These are phyloP conservation scores for Hypoxylon sp. DNA, from an alignment of 2,329 filamentous ascomycete species.

Conservation along the genomic window DNA sequence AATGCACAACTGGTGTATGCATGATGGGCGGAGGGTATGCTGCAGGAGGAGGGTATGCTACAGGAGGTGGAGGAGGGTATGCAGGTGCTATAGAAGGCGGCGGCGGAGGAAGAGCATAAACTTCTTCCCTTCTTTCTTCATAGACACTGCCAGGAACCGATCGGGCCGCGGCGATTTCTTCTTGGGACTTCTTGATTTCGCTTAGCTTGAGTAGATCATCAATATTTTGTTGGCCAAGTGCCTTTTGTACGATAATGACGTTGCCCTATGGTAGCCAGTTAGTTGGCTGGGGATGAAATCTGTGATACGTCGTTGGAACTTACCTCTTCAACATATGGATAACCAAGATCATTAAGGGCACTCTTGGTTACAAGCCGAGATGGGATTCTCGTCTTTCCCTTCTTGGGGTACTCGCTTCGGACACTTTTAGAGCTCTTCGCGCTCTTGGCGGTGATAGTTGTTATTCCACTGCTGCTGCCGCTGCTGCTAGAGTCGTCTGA, in stretches of 20 bases:
- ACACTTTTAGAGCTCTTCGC: conserved; percentile 40
- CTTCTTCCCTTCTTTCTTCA: conserved; percentile 59
- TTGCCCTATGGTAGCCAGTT: conserved; percentile 66
- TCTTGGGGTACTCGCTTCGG: conserved; percentile 76
- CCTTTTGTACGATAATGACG: conserved; percentile 82
- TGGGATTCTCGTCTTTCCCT: conserved; percentile 90
- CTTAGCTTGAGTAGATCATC: conserved; percentile 87
- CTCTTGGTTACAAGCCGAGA: conserved; percentile 79
- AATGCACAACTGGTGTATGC: conserved; percentile 40
- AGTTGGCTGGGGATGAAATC: not conserved
- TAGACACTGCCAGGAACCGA: conserved; percentile 57
- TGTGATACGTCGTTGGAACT: conserved; percentile 44
- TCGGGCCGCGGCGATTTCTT: conserved; percentile 55
- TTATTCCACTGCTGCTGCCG: conserved; percentile 56
- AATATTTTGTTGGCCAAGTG: conserved; percentile 88
- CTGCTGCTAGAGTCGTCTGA: conserved; percentile 57
- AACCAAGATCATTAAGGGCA: conserved; percentile 83
- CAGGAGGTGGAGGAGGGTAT: conserved; percentile 45
- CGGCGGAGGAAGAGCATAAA: conserved; percentile 49
- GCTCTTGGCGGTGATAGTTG: conserved; percentile 56
- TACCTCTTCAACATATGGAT: conserved; percentile 88
- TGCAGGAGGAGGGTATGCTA: conserved; percentile 43
- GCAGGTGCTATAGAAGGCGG: too few relatives aligned
- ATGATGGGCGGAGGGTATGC: too few relatives aligned
- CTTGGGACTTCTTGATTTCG: conserved; percentile 69